Percentiles rank a stretch among this genome's conserved stretches.
Evolutionary conservation across 31 red algal species (phyloP).

Genomic region (Endocladia muricata): DNA sequence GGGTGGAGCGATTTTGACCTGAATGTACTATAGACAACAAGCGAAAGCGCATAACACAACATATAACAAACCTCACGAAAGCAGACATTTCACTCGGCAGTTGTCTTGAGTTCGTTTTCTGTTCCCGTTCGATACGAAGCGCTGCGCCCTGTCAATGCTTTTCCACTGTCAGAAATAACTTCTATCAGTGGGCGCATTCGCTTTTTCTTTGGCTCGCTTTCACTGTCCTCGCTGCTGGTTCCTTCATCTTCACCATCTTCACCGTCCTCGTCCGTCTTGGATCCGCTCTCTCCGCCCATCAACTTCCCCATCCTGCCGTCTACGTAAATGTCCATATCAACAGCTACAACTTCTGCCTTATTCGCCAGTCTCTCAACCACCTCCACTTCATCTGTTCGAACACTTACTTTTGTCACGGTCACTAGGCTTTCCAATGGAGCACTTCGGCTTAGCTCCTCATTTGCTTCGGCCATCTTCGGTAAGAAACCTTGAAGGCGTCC

Average conservation of each 20-base stretch:
- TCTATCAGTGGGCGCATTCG: neutral
- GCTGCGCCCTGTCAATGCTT: too few relatives aligned
- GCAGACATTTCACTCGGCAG: too few relatives aligned
- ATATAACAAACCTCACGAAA: too few relatives aligned
- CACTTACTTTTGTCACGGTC: neutral
- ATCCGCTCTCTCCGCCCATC: too few relatives aligned
- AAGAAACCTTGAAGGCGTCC: slow-evolving; percentile 33
- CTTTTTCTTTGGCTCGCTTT: neutral
- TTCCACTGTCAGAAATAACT: neutral
- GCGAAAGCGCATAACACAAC: too few relatives aligned
- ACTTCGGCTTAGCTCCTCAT: neutral
- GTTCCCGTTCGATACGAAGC: too few relatives aligned
- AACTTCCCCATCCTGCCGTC: slow-evolving; percentile 27
- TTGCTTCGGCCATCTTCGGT: slow-evolving; percentile 26
- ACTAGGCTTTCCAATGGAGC: neutral
- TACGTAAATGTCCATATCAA: slow-evolving; percentile 45
- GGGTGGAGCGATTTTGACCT: slow-evolving; percentile 74
- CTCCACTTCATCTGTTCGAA: neutral
- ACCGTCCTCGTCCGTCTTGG: neutral
- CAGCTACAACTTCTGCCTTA: neutral
- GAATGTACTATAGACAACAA: slow-evolving; percentile 39
- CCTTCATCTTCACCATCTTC: neutral
- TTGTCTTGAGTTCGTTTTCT: too few relatives aligned
- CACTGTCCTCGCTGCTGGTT: too few relatives aligned
- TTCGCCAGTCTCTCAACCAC: neutral